A percentile compares a stretch with the other conserved stretches of the same genome.
Conservation (phyloP, 768 basidiomycete genomes). For the Kwoniella sp. region DNA sequence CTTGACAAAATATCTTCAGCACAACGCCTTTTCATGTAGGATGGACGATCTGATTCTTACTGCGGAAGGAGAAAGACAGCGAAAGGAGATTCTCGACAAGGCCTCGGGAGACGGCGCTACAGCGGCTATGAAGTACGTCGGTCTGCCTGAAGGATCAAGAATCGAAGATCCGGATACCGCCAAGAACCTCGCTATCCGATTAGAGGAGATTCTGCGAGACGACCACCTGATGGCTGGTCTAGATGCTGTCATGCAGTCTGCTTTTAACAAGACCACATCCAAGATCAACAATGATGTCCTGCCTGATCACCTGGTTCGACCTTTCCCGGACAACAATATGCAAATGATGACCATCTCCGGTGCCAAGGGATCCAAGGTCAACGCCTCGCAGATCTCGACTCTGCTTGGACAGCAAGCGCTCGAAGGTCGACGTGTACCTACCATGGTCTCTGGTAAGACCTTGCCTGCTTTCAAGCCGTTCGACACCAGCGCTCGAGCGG, state of each 20-base stretch:
- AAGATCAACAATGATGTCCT: constrained; percentile 83
- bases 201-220: constrained; percentile 89
- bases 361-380: constrained; percentile 95
- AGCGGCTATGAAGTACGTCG: constrained; percentile 70
- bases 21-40: constrained; percentile 93
- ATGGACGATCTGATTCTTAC: constrained; percentile 97
- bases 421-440: constrained; percentile 96
- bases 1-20: constrained; percentile 95
- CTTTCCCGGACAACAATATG: constrained; percentile 98
- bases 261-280: constrained; percentile 70
- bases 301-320: constrained; percentile 78
- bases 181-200: constrained; percentile 54
- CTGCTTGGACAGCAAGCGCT: constrained; percentile 94
- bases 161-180: constrained; percentile 49
- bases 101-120: constrained; percentile 73
- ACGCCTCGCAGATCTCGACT: constrained; percentile 97
- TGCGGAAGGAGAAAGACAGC: constrained; percentile 66
- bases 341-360: constrained; percentile 97
- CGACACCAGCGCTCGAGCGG: constrained; percentile 96
- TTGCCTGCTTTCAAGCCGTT: constrained; percentile 94
- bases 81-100: constrained; percentile 63
- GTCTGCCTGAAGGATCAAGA: constrained; percentile 56
- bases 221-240: constrained; percentile 96
- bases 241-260: constrained; percentile 56
- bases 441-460: constrained; percentile 99